Evolutionary conservation across 208 protist species (phyloP).

Genomic region (Trypanosoma scelopori): DNA sequence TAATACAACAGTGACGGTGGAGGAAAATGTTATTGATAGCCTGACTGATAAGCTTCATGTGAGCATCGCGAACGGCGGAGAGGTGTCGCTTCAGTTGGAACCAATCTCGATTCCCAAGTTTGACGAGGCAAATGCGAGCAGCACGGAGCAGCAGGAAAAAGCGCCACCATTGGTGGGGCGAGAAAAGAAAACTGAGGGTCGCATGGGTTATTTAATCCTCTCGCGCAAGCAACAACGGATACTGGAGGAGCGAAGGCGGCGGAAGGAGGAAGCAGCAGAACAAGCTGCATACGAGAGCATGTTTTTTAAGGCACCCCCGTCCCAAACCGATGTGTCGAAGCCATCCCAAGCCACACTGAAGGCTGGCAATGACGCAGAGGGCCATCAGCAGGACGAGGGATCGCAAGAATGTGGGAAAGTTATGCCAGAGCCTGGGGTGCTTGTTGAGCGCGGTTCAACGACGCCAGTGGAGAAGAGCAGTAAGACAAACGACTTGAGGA

Average conservation of each 20-base stretch:
- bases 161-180: background rate
- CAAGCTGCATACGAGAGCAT: conserved; percentile 28
- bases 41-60: background rate
- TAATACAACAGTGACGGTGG: background rate
- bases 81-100: background rate
- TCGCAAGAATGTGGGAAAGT: conserved; percentile 1
- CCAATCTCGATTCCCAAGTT: background rate
- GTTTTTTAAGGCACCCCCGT: conserved; percentile 10
- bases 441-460: conserved; percentile 22
- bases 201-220: conserved; percentile 4
- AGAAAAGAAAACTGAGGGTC: background rate
- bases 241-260: conserved; percentile 23
- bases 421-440: conserved; percentile 37
- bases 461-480: background rate
- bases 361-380: background rate
- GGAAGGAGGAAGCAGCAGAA: conserved; percentile 26
- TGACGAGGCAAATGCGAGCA: background rate
- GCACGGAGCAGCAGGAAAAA: conserved; percentile 1
- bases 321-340: background rate
- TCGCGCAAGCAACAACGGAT: conserved; percentile 12
- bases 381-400: background rate
- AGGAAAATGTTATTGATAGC: conserved; percentile 2
- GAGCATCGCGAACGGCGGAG: conserved; percentile 4
- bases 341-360: background rate
- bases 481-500: background rate